These are phyloP conservation scores for Candida pseudofarinosa DNA, from an alignment of 805 yeast genomes.

Conservation along the genomic window DNA sequence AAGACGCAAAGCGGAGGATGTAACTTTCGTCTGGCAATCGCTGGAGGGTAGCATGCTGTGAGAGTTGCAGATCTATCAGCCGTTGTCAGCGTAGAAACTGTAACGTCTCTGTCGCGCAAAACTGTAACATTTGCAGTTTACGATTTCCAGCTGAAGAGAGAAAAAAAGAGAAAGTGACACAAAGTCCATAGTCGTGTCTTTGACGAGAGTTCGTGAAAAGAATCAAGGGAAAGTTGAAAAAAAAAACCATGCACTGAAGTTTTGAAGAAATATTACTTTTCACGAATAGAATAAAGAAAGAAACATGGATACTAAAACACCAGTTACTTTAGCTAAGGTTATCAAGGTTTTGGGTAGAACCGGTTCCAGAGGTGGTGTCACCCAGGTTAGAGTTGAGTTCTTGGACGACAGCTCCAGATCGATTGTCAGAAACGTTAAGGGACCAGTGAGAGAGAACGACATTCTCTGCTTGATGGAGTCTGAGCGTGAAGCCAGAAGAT, in stretches of 20 bases:
- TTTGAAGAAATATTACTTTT: background rate
- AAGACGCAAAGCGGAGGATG: too few relatives aligned
- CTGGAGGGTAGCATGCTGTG: too few relatives aligned
- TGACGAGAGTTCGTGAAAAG: background rate
- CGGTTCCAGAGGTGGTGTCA: constrained; percentile 96
- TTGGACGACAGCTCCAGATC: constrained; percentile 46
- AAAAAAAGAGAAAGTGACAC: too few relatives aligned
- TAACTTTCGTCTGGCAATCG: too few relatives aligned
- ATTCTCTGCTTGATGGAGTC: constrained; percentile 97
- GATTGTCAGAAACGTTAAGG: constrained; percentile 48
- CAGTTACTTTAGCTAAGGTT: constrained; percentile 97
- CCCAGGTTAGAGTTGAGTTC: constrained; percentile 49
- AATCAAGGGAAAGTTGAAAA: background rate
- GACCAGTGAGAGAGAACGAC: constrained; percentile 47
- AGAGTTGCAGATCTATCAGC: too few relatives aligned
- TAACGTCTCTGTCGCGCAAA: too few relatives aligned
- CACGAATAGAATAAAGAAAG: background rate
- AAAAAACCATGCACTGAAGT: background rate
- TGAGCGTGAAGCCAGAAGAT: constrained; percentile 96
- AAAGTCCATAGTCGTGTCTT: too few relatives aligned
- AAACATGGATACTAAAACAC: constrained; percentile 49
- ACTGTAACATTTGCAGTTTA: too few relatives aligned
- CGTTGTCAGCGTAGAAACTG: too few relatives aligned
- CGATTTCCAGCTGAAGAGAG: too few relatives aligned
- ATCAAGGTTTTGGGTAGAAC: constrained; percentile 98